These are phyloP conservation scores for Bacidia gigantensis DNA, from an alignment of 495 filamentous ascomycete genomes.

Conservation along the genomic window DNA sequence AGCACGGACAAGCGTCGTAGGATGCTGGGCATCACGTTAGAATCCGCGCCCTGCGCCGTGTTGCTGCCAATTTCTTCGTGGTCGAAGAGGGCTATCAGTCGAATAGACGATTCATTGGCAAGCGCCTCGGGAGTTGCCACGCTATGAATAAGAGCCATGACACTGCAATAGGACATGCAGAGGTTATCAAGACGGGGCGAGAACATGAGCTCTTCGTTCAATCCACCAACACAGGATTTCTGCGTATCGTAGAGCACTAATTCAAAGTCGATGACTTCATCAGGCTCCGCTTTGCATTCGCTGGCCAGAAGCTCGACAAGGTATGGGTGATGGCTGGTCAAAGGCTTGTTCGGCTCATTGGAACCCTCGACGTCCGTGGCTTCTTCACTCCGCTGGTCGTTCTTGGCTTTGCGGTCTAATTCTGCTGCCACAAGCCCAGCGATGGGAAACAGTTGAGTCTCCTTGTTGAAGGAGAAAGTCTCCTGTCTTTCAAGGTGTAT, in stretches of 20 bases:
- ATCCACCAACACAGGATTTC: slow-evolving; percentile 70
- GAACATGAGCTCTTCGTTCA: slow-evolving; percentile 90
- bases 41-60: slow-evolving; percentile 86
- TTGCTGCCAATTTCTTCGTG: slow-evolving; percentile 93
- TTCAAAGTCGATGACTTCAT: slow-evolving; percentile 84
- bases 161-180: slow-evolving; percentile 83
- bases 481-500: slow-evolving; percentile 83
- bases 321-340: slow-evolving; percentile 79
- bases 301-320: slow-evolving; percentile 76
- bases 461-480: slow-evolving; percentile 86
- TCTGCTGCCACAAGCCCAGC: slow-evolving; percentile 75
- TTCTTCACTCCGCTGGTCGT: slow-evolving; percentile 18
- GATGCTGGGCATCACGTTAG: slow-evolving; percentile 78
- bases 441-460: slow-evolving; percentile 89
- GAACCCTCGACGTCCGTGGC: slow-evolving; percentile 25
- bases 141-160: slow-evolving; percentile 68
- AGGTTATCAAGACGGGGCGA: slow-evolving; percentile 88
- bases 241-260: slow-evolving; percentile 93
- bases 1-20: slow-evolving; percentile 77
- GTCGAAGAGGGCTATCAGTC: slow-evolving; percentile 84
- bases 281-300: slow-evolving; percentile 51
- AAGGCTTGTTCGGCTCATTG: slow-evolving; percentile 58
- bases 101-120: slow-evolving; percentile 65
- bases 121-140: slow-evolving; percentile 46
- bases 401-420: slow-evolving; percentile 53